A percentile compares a stretch with the other conserved stretches of the same genome.
These are phyloP conservation scores for Climacium dendroides DNA, from an alignment of 225 moss, liverwort and hornwort genomes.

Conservation along the genomic window DNA sequence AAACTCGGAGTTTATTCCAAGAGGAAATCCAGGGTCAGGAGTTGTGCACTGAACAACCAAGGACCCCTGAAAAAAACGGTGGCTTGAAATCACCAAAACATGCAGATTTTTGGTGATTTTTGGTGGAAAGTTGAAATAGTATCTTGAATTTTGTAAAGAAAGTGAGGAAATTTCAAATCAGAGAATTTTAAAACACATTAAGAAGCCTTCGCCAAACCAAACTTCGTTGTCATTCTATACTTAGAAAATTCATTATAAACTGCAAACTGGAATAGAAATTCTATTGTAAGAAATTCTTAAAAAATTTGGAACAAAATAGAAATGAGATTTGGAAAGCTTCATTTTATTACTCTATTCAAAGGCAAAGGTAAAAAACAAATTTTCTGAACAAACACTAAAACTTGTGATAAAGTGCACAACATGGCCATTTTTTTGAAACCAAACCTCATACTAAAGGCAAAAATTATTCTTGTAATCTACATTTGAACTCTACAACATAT, in stretches of 20 bases:
- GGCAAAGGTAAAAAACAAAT: not conserved
- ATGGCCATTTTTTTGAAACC: not conserved
- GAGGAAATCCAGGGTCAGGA: not conserved
- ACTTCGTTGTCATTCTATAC: not conserved
- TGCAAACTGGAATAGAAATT: not conserved
- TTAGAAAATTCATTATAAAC: not conserved
- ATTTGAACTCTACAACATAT: not conserved
- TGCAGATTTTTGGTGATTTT: not conserved
- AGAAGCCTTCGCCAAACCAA: too few relatives aligned
- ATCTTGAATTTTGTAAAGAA: not conserved
- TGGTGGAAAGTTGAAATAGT: not conserved
- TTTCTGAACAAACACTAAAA: not conserved
- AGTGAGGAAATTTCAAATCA: not conserved
- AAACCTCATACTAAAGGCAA: not conserved
- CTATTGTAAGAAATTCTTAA: not conserved
- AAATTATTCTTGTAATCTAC: not conserved
- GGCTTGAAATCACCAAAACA: too few relatives aligned
- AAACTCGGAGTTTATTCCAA: not conserved
- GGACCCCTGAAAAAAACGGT: fast-evolving
- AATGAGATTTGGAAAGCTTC: not conserved
- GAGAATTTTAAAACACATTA: too few relatives aligned
- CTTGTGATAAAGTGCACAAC: not conserved
- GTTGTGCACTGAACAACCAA: not conserved
- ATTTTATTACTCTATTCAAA: not conserved
- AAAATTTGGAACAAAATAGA: not conserved